Base-by-base conservation (phyloP, 176 grass and related monocot species). In the barley (Hordeum vulgare) region DNA sequence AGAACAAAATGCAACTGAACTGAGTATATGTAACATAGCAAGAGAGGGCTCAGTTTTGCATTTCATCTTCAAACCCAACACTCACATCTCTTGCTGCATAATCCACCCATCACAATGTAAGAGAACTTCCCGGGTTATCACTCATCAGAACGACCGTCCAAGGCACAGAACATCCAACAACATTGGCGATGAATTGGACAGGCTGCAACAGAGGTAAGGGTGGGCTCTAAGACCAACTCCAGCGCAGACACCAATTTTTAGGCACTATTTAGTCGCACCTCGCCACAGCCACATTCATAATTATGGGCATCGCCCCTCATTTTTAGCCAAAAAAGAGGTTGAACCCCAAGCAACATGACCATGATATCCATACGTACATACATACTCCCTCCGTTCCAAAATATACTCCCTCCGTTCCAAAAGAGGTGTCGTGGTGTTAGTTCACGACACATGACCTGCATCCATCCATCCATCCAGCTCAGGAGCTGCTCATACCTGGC, bases 301-400 rank as follows among this genome's bases (percentile, higher is more conserved):
- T 80, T 77, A 80, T 86, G 5, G 66, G n/a, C n/a, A n/a, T n/a
- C n/a, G n/a, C 76, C 84, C 26, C 23, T 59, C 34, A 6, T n/a
- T n/a, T n/a, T n/a, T n/a, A n/a, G n/a, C n/a, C n/a, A n/a, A n/a
- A n/a, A n/a, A n/a, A n/a, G n/a, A n/a, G n/a, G n/a, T n/a, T n/a
- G n/a, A n/a, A n/a, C n/a, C n/a, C n/a, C n/a, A n/a, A n/a, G n/a
- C n/a, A n/a, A n/a, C n/a, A n/a, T n/a, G n/a, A n/a, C n/a, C n/a
- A n/a, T n/a, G n/a, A n/a, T n/a, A n/a, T n/a, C n/a, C n/a, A n/a
- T n/a, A n/a, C n/a, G n/a, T n/a, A n/a, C n/a, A n/a, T n/a, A n/a
- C n/a, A n/a, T n/a, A n/a, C n/a, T n/a, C n/a, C n/a, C n/a, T n/a
- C n/a, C n/a, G n/a, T n/a, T n/a, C n/a, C n/a, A n/a, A n/a, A n/a